Conservation (phyloP, 305 asterid genomes). For the Fraxinus nigra region DNA sequence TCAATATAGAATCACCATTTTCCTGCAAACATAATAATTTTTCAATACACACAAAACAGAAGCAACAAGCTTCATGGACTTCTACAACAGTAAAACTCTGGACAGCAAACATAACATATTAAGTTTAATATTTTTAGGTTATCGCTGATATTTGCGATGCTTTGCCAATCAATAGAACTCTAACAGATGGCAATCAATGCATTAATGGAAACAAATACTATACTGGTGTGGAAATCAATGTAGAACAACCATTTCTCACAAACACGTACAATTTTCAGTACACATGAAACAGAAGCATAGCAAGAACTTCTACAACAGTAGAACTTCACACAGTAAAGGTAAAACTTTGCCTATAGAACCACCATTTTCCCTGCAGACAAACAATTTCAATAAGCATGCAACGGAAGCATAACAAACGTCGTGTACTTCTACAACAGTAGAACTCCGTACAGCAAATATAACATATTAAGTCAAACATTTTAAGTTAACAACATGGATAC, state of each 20-base stretch:
- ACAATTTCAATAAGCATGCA: background rate
- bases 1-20: background rate
- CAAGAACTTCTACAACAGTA: background rate
- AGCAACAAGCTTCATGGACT: background rate
- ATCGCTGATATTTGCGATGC: background rate
- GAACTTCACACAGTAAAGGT: background rate
- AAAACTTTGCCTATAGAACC: background rate
- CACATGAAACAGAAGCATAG: background rate
- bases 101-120: background rate
- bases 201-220: background rate
- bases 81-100: background rate
- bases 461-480: background rate
- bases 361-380: constrained; percentile 9
- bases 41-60: background rate
- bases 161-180: constrained; percentile 11
- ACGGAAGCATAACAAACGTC: constrained; percentile 6
- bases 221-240: background rate
- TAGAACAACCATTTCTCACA: background rate
- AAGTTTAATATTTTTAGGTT: background rate
- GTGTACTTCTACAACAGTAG: background rate
- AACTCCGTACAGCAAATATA: background rate
- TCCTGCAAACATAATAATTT: background rate
- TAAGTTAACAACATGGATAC: background rate
- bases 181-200: background rate
- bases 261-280: background rate